Conservation (phyloP, 2,329 filamentous ascomycete species). For the Didymella keratinophila region DNA sequence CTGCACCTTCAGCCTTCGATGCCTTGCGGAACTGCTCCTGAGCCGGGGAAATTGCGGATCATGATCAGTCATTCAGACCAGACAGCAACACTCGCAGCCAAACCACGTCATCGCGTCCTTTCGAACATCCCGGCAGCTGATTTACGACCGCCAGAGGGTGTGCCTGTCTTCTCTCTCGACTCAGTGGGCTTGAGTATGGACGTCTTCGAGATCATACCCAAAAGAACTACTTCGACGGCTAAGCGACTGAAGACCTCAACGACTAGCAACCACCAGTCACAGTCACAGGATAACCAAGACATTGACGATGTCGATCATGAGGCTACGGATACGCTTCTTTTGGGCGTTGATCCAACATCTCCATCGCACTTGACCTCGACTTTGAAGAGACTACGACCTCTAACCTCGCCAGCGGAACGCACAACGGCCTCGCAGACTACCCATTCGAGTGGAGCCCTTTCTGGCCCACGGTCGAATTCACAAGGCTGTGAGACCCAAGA, state of each 20-base stretch:
- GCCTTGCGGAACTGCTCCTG: not conserved
- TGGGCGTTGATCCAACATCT: not conserved
- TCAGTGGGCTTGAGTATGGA: constrained; percentile 39
- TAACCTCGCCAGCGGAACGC: not conserved
- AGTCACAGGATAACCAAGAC: not conserved
- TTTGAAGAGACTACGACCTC: not conserved
- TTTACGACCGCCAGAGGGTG: constrained; percentile 41
- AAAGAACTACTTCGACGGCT: not conserved
- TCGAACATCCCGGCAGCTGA: constrained; percentile 37
- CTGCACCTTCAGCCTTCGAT: constrained; percentile 39
- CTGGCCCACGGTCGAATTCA: no score
- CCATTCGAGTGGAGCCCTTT: not conserved
- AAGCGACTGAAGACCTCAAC: constrained; percentile 24
- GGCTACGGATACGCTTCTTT: not conserved
- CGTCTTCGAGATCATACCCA: constrained; percentile 28
- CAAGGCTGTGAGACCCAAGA: not conserved
- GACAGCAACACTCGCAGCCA: constrained; percentile 9
- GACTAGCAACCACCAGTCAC: not conserved
- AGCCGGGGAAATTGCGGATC: constrained; percentile 14
- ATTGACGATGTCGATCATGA: not conserved
- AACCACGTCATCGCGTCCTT: constrained; percentile 32
- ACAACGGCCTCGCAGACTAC: not conserved
- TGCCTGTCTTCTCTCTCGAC: constrained; percentile 36
- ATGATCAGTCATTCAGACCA: constrained; percentile 5
- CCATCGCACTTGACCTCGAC: not conserved